Conservation (phyloP, 768 basidiomycete genomes). For the Leccinellum rugosiceps region DNA sequence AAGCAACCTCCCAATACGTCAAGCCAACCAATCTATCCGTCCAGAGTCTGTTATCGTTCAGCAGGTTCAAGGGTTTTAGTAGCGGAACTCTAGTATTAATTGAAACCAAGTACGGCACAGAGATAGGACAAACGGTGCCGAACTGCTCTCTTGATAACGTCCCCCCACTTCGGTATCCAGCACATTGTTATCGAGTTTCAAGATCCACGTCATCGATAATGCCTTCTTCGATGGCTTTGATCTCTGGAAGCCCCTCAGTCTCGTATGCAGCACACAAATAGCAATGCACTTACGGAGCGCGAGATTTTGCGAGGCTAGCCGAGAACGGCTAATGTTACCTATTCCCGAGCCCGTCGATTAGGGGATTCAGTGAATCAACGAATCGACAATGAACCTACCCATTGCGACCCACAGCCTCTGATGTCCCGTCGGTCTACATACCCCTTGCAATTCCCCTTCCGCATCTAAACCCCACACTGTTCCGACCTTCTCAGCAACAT, state of each 20-base stretch:
- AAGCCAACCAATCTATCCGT: not conserved
- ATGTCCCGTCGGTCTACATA: not conserved
- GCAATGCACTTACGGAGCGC: not conserved
- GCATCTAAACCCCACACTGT: not conserved
- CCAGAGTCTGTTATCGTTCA: not conserved
- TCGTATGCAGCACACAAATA: too few species aligned
- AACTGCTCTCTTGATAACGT: not conserved
- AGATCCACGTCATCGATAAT: not conserved
- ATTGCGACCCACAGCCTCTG: not conserved
- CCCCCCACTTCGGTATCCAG: not conserved
- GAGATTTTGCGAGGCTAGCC: not conserved
- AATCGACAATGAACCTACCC: not conserved
- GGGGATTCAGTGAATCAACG: not conserved
- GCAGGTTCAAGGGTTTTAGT: not conserved
- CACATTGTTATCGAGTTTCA: not conserved
- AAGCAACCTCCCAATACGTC: not conserved
- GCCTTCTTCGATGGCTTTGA: too few species aligned
- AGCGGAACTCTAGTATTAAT: not conserved
- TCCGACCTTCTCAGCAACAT: not conserved
- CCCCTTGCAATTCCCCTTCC: not conserved
- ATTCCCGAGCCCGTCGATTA: not conserved
- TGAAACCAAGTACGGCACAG: not conserved
- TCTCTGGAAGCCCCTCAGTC: too few species aligned
- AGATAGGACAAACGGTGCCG: not conserved
- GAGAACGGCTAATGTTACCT: not conserved